phyloP scores from a whole-genome alignment of 495 filamentous ascomycete genomes.

The Thozetella sp. region DNA sequence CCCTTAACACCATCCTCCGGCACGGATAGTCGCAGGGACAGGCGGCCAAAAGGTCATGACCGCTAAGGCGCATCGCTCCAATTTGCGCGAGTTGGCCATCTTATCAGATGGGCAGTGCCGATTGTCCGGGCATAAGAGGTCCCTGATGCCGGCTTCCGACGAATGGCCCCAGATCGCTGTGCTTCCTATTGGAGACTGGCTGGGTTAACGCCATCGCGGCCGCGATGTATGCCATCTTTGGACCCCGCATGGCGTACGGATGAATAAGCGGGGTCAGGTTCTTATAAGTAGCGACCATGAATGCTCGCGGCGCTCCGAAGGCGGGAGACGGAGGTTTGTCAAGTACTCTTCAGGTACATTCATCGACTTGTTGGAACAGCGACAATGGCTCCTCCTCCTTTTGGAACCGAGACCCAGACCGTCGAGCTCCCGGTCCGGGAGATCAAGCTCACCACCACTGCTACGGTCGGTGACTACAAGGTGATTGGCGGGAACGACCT shows the following conservation, averaged over 20 bases:
- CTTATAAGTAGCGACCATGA: not conserved
- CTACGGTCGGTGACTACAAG: slow-evolving; percentile 59
- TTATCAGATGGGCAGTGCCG: not conserved
- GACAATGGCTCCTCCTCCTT: slow-evolving; percentile 52
- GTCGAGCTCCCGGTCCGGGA: slow-evolving; percentile 19
- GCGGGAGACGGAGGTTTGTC: not conserved
- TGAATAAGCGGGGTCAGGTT: not conserved
- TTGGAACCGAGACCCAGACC: slow-evolving; percentile 47
- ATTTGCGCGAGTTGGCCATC: not conserved
- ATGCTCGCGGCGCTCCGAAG: no score
- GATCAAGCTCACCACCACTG: slow-evolving; percentile 38
- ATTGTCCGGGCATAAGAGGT: not conserved
- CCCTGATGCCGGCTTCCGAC: not conserved
- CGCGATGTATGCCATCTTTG: not conserved
- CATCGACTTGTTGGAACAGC: not conserved
- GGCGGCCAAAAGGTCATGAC: not conserved
- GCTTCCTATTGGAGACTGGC: not conserved
- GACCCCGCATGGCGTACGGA: not conserved
- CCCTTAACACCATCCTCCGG: slow-evolving; percentile 23
- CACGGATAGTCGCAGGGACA: not conserved
- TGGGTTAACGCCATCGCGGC: not conserved
- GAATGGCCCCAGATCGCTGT: not conserved
- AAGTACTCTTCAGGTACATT: not conserved
- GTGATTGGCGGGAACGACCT: slow-evolving; percentile 57
- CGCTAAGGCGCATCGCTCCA: not conserved